Evolutionary conservation across 176 grass and related monocot genomes (phyloP).

Genomic region (Leersia perrieri): DNA sequence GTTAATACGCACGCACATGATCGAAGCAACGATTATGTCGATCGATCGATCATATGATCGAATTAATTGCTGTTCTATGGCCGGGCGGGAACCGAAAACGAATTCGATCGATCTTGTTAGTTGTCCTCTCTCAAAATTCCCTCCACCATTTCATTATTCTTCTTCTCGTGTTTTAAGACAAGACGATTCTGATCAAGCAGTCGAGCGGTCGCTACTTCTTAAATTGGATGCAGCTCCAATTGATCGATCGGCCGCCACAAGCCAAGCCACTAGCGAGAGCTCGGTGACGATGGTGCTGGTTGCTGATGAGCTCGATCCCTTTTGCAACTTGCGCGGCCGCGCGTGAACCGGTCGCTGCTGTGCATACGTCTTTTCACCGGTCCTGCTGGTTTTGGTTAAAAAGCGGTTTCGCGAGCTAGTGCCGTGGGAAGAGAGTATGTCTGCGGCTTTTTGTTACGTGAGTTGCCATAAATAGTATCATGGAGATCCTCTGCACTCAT

Average conservation of each 20-base stretch:
- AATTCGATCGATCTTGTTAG: background rate
- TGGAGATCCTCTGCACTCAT: background rate
- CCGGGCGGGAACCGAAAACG: background rate
- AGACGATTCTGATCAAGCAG: background rate
- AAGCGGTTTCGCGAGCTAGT: background rate
- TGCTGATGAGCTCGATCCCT: background rate
- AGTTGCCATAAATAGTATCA: background rate
- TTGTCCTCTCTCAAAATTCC: background rate
- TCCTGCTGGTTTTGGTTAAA: slow-evolving; percentile 28
- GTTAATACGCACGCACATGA: background rate
- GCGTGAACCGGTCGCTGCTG: too few species aligned
- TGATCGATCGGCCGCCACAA: too few species aligned
- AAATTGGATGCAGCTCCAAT: too few species aligned
- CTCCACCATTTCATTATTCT: background rate
- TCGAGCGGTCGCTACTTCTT: background rate
- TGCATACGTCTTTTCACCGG: background rate
- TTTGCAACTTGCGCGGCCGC: slow-evolving; percentile 7
- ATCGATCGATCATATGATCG: background rate
- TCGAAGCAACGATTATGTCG: background rate
- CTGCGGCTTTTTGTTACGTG: slow-evolving; percentile 1
- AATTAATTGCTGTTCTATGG: background rate
- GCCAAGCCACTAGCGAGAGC: too few species aligned
- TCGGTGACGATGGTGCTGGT: background rate
- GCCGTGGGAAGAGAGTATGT: background rate
- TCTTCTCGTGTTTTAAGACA: too few species aligned